phyloP scores from a whole-genome alignment of 306 rosid genomes.

The Cucurbita maxima region DNA sequence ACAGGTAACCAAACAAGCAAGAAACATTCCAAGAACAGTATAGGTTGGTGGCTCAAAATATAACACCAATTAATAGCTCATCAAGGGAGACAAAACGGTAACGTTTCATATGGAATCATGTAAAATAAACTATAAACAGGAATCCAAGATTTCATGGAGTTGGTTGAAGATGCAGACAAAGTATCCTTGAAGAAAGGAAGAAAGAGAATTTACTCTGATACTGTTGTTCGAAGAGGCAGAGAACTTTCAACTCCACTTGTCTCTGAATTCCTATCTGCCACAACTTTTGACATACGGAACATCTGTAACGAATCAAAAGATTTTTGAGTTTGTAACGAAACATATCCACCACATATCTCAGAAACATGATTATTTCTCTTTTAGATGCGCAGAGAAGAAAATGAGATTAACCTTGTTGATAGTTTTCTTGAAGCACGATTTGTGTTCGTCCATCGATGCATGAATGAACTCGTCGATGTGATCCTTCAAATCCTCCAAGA shows the following conservation, averaged over 20 bases:
- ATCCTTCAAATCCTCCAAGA: constrained; percentile 76
- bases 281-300: constrained; percentile 76
- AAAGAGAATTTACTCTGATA: constrained; percentile 29
- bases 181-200: background rate
- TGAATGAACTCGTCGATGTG: constrained; percentile 73
- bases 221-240: constrained; percentile 43
- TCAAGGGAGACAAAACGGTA: background rate
- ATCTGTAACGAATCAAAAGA: constrained; percentile 36
- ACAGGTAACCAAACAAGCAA: background rate
- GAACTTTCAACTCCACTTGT: constrained; percentile 69
- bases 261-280: constrained; percentile 39
- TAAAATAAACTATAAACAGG: background rate
- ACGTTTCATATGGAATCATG: background rate
- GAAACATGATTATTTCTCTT: background rate
- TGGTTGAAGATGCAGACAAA: background rate
- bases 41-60: background rate
- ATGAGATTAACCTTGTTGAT: constrained; percentile 39
- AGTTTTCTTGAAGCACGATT: constrained; percentile 70
- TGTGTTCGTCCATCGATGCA: constrained; percentile 88
- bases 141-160: background rate
- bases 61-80: background rate
- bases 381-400: background rate
- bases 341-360: background rate
- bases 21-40: background rate
- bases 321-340: background rate